Base-by-base conservation (phyloP, 345 rosid genomes). In the Tarenaya hassleriana region DNA sequence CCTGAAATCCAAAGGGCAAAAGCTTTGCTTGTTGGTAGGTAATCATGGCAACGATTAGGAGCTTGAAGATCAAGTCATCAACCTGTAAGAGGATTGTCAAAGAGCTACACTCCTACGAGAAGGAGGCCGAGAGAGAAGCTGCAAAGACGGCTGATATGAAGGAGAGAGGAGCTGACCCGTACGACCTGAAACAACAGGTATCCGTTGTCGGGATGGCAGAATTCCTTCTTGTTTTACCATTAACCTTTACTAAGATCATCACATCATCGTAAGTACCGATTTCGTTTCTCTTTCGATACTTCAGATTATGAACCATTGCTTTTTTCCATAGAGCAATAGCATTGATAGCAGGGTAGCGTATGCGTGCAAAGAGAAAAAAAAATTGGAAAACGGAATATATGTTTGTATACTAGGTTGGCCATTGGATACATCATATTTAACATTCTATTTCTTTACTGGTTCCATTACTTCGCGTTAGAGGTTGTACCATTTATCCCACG, bases 151-250 rank as follows among this genome's bases (percentile, higher is more conserved):
- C 82, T 14, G 88, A 75, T 47, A 87, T 91, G 95, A 91, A 91
- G 73, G 88, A 87, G 40, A 84, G 76, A 56, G 86, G 88, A 20
- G 95, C 95, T 13, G 98, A 91, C 52, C 94, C 86, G 40, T 91
- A 84, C 59, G 96, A 91, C 67, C 95, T 87, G 9, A 91, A 87
- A 56, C 96, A 91, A 57, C 98, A 90, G 95, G 97, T 84, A 52
- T 35, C 13, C 5, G 12, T 14, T 31, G 9, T 31, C 47, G n/a
- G n/a, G n/a, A n/a, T n/a, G n/a, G n/a, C 16, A 3, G n/a, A n/a
- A n/a, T n/a, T 24, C 29, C 29, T 24, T 5, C 5, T 5, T 24
- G 5, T 24, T 5, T 24, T 5, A 2, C 29, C 5, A 2, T 24
- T 24, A 2, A 2, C 5, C 3, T 5, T 24, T 2, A 2, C 29